Conservation (phyloP, 352 stramenopile species). For the Aphanomyces invadans region DNA sequence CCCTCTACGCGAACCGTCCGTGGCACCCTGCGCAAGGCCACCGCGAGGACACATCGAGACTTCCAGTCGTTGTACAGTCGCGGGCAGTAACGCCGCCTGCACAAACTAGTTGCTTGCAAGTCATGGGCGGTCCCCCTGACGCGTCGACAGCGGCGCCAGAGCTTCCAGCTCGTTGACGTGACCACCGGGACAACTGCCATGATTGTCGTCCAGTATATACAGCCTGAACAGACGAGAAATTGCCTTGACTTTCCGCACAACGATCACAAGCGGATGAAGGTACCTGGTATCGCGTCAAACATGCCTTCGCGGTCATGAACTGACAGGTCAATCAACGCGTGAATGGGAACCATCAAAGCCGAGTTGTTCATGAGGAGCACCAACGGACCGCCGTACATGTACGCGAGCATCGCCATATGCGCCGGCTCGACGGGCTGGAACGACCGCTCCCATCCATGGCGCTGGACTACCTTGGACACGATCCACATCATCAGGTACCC, state of each 20-base stretch:
- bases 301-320: background rate
- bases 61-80: background rate
- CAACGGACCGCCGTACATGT: background rate
- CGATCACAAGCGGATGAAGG: background rate
- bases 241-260: too few relatives aligned
- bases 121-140: background rate
- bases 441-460: background rate
- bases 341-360: background rate
- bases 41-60: background rate
- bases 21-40: background rate
- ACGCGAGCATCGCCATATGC: background rate
- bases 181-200: too few relatives aligned
- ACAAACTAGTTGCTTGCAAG: background rate
- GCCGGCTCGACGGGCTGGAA: background rate
- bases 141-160: background rate
- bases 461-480: background rate
- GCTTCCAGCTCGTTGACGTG: too few relatives aligned
- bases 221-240: too few relatives aligned
- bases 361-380: background rate
- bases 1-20: background rate
- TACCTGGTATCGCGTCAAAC: background rate
- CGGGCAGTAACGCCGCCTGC: background rate
- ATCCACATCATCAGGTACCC: background rate
- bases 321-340: background rate
- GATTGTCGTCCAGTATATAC: too few relatives aligned